Conservation (phyloP, 441 rosid species). For the Manihot esculenta region DNA sequence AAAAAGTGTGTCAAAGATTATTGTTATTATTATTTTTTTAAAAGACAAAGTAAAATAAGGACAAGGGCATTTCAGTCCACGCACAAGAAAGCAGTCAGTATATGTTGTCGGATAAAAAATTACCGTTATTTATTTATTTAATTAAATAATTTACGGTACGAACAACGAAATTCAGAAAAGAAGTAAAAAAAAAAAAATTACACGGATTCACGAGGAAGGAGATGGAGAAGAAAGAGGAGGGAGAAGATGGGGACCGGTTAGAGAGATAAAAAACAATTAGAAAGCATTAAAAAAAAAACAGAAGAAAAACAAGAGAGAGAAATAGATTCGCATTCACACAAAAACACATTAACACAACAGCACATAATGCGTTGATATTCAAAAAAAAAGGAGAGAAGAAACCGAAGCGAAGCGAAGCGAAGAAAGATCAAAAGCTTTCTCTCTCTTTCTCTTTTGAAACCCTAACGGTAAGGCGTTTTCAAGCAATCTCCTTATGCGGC, state of each 20-base stretch:
- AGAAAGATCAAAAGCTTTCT: not conserved
- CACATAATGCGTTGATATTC: not conserved
- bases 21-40: too few species aligned
- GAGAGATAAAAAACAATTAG: not conserved
- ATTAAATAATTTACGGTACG: not conserved
- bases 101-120: not conserved
- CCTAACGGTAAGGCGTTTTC: constrained; percentile 9
- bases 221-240: not conserved
- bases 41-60: too few species aligned
- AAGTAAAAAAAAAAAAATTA: not conserved
- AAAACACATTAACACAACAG: not conserved
- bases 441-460: constrained; percentile 13
- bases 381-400: not conserved
- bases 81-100: too few species aligned
- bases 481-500: too few species aligned
- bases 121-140: not conserved
- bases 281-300: not conserved
- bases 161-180: not conserved
- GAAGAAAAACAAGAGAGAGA: not conserved
- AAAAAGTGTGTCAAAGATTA: too few species aligned
- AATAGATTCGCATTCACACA: not conserved
- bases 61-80: too few species aligned
- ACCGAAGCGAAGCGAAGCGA: not conserved
- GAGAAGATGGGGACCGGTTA: not conserved
- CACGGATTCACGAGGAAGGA: not conserved